phyloP scores from a whole-genome alignment of 768 basidiomycete genomes.

The Suillus clintonianus region DNA sequence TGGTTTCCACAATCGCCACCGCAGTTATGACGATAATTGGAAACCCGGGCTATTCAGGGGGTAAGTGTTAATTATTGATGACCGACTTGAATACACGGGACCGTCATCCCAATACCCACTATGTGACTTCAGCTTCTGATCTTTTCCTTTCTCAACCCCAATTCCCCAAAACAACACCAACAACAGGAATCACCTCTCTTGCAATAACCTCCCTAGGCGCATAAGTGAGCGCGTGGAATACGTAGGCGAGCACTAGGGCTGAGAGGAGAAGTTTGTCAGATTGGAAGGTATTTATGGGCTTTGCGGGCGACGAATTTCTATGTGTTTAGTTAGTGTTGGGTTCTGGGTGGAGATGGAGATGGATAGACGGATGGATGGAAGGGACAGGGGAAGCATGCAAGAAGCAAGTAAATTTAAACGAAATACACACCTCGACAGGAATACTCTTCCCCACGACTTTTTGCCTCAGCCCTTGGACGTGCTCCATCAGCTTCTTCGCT shows the following conservation, averaged over 20 bases:
- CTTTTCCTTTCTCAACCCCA: slow-evolving; percentile 25
- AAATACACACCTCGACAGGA: slow-evolving; percentile 57
- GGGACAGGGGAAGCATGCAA: slow-evolving; percentile 5
- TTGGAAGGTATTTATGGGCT: slow-evolving; percentile 82
- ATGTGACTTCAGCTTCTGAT: slow-evolving; percentile 41
- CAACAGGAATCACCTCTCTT: slow-evolving; percentile 65
- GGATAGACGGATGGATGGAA: not conserved
- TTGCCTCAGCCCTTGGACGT: slow-evolving; percentile 72
- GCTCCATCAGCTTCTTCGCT: slow-evolving; percentile 64
- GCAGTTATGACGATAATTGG: too few species aligned
- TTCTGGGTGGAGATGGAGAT: not conserved
- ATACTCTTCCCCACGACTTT: too few species aligned
- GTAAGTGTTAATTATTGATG: too few species aligned
- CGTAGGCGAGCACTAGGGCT: slow-evolving; percentile 83
- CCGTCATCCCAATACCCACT: slow-evolving; percentile 88
- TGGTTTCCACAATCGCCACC: too few species aligned
- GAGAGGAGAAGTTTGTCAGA: slow-evolving; percentile 62
- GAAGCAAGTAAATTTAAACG: not conserved
- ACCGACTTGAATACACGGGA: too few species aligned
- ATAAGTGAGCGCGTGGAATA: slow-evolving; percentile 75
- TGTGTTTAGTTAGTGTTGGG: not conserved
- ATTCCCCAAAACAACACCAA: slow-evolving; percentile 49
- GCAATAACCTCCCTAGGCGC: slow-evolving; percentile 68
- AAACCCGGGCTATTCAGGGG: too few species aligned
- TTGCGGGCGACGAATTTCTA: slow-evolving; percentile 89